Evolutionary conservation across 2,329 filamentous ascomycete genomes (phyloP).

Genomic region (Pyrenochaeta sp.): DNA sequence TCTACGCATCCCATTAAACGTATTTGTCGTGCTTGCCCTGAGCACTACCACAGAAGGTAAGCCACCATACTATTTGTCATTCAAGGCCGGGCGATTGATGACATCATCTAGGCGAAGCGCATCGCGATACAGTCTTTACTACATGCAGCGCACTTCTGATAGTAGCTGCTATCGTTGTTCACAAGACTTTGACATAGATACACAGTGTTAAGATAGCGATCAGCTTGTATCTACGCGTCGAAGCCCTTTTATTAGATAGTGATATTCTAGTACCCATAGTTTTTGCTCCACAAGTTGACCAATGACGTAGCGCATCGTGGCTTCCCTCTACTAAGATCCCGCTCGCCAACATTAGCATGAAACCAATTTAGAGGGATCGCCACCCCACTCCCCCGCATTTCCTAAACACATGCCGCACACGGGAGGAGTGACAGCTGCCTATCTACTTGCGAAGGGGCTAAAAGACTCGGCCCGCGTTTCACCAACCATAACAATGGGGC

Average conservation of each 20-base stretch:
- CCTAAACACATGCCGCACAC: conserved; percentile 3
- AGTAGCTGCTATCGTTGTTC: conserved; percentile 37
- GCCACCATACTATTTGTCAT: neutral
- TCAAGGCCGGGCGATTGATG: conserved; percentile 18
- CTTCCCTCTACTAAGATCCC: neutral
- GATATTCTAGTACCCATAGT: neutral
- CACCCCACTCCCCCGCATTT: conserved; percentile 9
- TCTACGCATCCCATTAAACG: conserved; percentile 66
- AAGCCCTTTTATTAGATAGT: conserved; percentile 1
- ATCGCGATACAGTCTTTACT: conserved; percentile 42
- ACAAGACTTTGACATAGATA: conserved; percentile 32
- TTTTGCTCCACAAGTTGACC: neutral
- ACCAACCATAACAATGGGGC: neutral
- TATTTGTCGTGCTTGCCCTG: conserved; percentile 44
- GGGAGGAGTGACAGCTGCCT: neutral
- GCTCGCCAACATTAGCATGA: conserved; percentile 1
- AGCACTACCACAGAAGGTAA: conserved; percentile 45
- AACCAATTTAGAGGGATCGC: neutral
- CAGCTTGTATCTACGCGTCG: neutral
- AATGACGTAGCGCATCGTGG: conserved; percentile 15
- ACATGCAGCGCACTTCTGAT: conserved; percentile 40
- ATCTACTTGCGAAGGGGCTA: neutral
- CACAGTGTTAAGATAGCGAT: neutral
- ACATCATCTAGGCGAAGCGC: conserved; percentile 33
- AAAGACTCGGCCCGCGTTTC: conserved; percentile 5